Evolutionary conservation across 106 monocot species (phyloP).

Genomic region (Cymbidium sinense): DNA sequence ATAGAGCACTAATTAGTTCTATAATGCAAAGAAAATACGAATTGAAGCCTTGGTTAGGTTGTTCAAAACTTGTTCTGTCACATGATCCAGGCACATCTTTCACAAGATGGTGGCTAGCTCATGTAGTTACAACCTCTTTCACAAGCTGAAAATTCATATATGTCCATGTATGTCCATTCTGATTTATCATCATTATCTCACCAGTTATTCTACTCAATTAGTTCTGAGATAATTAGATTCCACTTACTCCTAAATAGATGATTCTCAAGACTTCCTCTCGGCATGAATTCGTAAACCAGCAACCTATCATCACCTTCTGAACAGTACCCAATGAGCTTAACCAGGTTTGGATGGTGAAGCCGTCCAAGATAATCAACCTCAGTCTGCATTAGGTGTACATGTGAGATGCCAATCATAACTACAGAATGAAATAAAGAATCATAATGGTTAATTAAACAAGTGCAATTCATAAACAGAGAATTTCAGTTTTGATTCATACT

Average conservation of each 20-base stretch:
- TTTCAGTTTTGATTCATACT: background rate
- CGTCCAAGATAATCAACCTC: slow-evolving; percentile 35
- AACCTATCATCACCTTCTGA: slow-evolving; percentile 25
- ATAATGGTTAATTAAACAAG: background rate
- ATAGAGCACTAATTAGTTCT: background rate
- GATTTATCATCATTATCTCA: too few species aligned
- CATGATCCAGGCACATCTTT: too few species aligned
- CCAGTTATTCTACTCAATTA: too few species aligned
- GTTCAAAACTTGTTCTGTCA: background rate
- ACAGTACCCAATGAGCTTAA: slow-evolving; percentile 33
- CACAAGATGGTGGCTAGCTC: too few species aligned
- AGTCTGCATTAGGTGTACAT: slow-evolving; percentile 11
- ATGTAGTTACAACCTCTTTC: too few species aligned
- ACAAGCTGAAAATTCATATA: too few species aligned
- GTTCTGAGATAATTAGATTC: background rate
- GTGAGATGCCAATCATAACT: background rate
- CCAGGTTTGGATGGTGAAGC: slow-evolving; percentile 33
- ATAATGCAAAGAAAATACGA: background rate
- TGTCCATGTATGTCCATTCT: too few species aligned
- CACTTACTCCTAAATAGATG: slow-evolving; percentile 33
- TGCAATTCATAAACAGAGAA: background rate
- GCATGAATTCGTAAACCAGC: slow-evolving; percentile 30
- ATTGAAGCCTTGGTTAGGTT: background rate
- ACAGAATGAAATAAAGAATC: background rate
- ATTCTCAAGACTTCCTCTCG: slow-evolving; percentile 30